These are phyloP conservation scores for Fraxinus paxiana DNA, from an alignment of 305 asterid species.

Conservation along the genomic window DNA sequence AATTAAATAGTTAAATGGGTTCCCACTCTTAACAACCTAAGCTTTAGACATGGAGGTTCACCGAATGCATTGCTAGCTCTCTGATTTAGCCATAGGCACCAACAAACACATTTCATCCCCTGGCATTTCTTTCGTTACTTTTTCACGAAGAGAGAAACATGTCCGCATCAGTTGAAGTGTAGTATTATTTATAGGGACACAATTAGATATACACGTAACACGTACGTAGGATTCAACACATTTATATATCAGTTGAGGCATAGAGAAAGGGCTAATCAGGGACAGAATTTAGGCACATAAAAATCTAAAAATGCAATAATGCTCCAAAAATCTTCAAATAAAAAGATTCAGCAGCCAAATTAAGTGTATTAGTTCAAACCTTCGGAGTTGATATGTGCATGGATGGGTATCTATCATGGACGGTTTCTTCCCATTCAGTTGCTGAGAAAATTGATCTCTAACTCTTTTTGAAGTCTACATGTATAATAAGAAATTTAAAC, in stretches of 20 bases:
- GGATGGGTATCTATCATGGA: conserved; percentile 33
- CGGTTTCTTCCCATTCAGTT: conserved; percentile 36
- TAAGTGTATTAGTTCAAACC: conserved; percentile 40
- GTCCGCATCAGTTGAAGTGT: conserved; percentile 2
- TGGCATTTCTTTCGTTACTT: conserved; percentile 5
- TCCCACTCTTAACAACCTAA: not conserved
- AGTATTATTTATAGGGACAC: not conserved
- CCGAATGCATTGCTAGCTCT: not conserved
- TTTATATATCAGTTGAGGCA: not conserved
- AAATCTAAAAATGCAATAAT: not conserved
- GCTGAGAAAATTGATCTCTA: conserved; percentile 37
- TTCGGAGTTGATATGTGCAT: conserved; percentile 37
- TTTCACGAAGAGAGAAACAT: not conserved
- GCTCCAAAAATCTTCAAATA: not conserved
- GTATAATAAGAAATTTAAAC: not conserved
- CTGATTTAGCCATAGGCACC: not conserved
- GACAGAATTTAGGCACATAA: not conserved
- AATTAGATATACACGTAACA: not conserved
- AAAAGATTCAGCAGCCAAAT: not conserved
- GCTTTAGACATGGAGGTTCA: not conserved
- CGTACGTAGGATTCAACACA: not conserved
- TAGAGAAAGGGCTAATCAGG: not conserved
- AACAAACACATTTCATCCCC: not conserved
- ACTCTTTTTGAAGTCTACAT: conserved; percentile 51
- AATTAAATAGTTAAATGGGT: not conserved